phyloP scores from a whole-genome alignment of 1,139 yeast species.

The Candida dubliniensis region DNA sequence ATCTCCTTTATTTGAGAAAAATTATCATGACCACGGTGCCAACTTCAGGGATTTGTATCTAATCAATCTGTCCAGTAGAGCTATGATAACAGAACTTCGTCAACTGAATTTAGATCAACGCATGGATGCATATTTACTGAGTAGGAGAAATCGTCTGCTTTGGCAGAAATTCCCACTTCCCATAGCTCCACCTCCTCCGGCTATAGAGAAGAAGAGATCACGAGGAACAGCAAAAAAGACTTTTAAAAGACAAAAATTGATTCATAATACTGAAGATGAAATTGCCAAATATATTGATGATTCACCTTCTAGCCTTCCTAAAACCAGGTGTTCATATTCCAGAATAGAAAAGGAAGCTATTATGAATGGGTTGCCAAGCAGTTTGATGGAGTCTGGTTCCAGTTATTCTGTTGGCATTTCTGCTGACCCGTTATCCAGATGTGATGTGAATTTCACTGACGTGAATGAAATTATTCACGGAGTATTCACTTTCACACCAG shows the following conservation, averaged over 20 bases:
- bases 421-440: conserved; percentile 4
- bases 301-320: neutral
- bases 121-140: conserved; percentile 23
- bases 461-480: conserved; percentile 10
- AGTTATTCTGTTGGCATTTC: conserved; percentile 7
- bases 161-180: conserved; percentile 13
- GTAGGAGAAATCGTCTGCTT: conserved; percentile 18
- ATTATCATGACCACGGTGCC: conserved; percentile 3
- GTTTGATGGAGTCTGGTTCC: conserved; percentile 18
- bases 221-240: neutral
- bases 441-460: conserved; percentile 12
- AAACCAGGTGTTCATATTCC: conserved; percentile 3
- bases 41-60: conserved; percentile 6
- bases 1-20: conserved; percentile 11
- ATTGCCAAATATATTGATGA: neutral
- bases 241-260: conserved; percentile 11
- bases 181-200: conserved; percentile 9
- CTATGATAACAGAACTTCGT: conserved; percentile 1
- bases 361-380: conserved; percentile 20
- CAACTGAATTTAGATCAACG: conserved; percentile 19
- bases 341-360: conserved; percentile 20
- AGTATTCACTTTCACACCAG: conserved; percentile 9
- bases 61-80: conserved; percentile 1
- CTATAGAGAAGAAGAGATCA: conserved; percentile 4
- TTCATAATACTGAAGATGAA: conserved; percentile 1